Percentiles rank a stretch among this genome's conserved stretches.
phyloP scores from a whole-genome alignment of 2,329 filamentous ascomycete species.

The Ascochyta koolunga region DNA sequence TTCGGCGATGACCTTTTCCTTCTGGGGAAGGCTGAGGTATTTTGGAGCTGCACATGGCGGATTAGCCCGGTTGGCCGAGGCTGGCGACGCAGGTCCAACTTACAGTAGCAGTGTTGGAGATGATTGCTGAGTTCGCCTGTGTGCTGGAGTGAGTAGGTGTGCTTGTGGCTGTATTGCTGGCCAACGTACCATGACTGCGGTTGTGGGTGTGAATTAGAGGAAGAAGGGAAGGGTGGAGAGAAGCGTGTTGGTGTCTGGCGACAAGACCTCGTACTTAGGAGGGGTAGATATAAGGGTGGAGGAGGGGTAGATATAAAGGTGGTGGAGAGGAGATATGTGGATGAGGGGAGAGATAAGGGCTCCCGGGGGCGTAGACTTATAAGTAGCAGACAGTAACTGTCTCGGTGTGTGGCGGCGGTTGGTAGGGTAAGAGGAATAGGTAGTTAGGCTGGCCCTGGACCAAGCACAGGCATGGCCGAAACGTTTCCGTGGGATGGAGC shows the following conservation, averaged over 20 bases:
- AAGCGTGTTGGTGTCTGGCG: conserved; percentile 14
- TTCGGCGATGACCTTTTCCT: conserved; percentile 87
- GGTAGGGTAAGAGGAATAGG: conserved; percentile 19
- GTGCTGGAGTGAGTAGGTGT: conserved; percentile 21
- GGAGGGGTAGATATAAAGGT: conserved; percentile 16
- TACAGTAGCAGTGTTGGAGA: conserved; percentile 58
- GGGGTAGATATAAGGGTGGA: conserved; percentile 23
- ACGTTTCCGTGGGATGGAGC: conserved; percentile 48
- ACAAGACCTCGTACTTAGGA: conserved; percentile 23
- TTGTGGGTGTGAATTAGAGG: conserved; percentile 20
- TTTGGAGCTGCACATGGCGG: conserved; percentile 70
- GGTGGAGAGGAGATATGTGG: conserved; percentile 21
- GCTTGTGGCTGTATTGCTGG: background rate
- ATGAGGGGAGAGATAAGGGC: conserved; percentile 35
- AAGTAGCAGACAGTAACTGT: conserved; percentile 36
- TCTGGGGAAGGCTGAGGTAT: conserved; percentile 90
- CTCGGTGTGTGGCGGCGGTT: conserved; percentile 44
- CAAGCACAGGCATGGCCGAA: conserved; percentile 45
- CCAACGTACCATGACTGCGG: conserved; percentile 43
- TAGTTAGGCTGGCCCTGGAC: conserved; percentile 36
- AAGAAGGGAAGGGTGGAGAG: conserved; percentile 6
- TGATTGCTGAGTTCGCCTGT: conserved; percentile 49
- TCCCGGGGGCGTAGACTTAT: conserved; percentile 34
- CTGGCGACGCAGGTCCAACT: conserved; percentile 37
- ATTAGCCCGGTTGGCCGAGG: conserved; percentile 26